Base-by-base conservation (phyloP, 2,329 filamentous ascomycete species). In the Fusarium acutatum region DNA sequence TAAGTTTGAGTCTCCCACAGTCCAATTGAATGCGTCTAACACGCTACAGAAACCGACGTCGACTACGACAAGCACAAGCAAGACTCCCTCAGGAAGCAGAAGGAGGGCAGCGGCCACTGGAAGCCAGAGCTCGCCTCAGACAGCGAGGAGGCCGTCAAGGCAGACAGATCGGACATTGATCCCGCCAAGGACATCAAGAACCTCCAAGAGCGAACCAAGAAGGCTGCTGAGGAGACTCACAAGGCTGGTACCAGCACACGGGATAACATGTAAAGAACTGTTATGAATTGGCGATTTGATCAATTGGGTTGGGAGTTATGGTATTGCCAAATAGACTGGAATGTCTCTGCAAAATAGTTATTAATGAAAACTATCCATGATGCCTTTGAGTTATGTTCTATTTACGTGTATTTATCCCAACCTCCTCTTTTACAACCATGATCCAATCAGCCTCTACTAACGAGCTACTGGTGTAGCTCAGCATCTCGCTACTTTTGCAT, bases 61-160 rank as follows among this genome's bases (percentile, higher is more conserved):
- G 83, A 86, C 72, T 82, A 84, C 76, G 88, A 91, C 69, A 87
- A 84, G 79, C 89, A 91, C 83, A 91, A 92, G 83, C 81, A 87
- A 62, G 89, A 91, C 78, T 85, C 86, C 30, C 83, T 92, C 47
- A 67, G 86, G 72, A 95, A 95, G 85, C 88, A 94, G 68, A 90
- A 92, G 81, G 83, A 88, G 43, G 93, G 93, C 69, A 87, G 89
- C 80, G 91, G 87, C 60, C 88, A 94, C 80, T 96, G 94, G 94
- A 92, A 93, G 83, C 87, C 92, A 28, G 91, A 92, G 80, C 86
- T 97, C 56, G 93, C 94, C 7, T 93, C 91, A 56, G 90, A 94
- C 82, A 93, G 92, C 82, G 94, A 97, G 85, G 93, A 93, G 81
- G 90, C 89, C 76, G 87, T 96, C 82, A 91, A 89, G 84, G 92